Evolutionary conservation across 1,284 basidiomycete genomes (phyloP).

Genomic region (Tilletia setariae): DNA sequence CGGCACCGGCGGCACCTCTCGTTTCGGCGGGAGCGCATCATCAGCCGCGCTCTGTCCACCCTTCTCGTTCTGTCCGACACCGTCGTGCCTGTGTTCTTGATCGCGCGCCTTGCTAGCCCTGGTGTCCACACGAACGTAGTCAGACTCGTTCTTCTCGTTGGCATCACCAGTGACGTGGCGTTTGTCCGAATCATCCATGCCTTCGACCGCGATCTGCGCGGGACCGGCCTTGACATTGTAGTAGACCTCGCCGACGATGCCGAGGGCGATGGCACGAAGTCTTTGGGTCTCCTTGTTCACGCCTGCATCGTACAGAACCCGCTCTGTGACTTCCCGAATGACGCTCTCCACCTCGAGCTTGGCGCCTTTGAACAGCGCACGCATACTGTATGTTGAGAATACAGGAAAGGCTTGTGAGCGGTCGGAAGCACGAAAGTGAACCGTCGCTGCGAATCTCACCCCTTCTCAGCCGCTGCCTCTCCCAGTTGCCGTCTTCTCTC

Average conservation of each 20-base stretch:
- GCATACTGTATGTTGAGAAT: conserved; percentile 27
- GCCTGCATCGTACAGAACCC: conserved; percentile 64
- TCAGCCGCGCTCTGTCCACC: neutral
- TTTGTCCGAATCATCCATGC: no score
- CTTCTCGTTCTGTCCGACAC: no score
- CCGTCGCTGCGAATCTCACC: conserved; percentile 10
- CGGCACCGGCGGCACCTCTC: conserved; percentile 2
- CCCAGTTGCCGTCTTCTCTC: conserved; percentile 87
- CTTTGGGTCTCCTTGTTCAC: conserved; percentile 49
- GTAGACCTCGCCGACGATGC: conserved; percentile 41
- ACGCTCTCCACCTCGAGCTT: conserved; percentile 94
- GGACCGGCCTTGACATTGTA: conserved; percentile 22
- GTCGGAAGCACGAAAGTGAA: neutral
- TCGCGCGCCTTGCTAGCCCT: conserved; percentile 33
- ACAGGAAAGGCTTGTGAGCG: neutral
- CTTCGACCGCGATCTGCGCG: neutral
- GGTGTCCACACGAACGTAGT: conserved; percentile 38
- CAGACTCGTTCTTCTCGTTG: conserved; percentile 21
- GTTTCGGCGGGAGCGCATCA: neutral
- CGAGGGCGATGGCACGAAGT: conserved; percentile 46
- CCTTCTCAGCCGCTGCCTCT: conserved; percentile 91
- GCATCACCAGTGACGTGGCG: neutral
- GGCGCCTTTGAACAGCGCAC: conserved; percentile 63
- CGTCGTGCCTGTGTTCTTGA: no score
- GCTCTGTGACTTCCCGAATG: conserved; percentile 86